Percentiles rank a stretch among this genome's conserved stretches.
Evolutionary conservation across 805 yeast species (phyloP).

Genomic region (Wickerhamomyces xylosicus): DNA sequence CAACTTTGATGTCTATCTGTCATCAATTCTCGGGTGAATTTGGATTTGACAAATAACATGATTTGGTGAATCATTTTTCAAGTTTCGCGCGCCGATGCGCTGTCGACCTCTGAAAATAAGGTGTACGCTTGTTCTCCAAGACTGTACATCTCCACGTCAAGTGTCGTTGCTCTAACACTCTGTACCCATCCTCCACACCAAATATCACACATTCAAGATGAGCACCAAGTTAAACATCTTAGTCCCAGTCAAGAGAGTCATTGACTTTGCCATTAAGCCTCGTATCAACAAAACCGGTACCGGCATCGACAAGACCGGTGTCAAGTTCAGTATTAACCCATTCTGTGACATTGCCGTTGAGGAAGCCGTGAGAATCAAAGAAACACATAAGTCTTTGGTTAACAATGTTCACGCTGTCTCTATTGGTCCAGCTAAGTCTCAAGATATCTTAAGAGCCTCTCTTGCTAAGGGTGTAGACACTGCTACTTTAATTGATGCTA

Average conservation of each 20-base stretch:
- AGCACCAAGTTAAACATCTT: conserved; percentile 52
- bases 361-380: conserved; percentile 77
- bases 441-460: conserved; percentile 80
- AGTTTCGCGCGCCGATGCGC: too few relatives aligned
- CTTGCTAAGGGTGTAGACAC: conserved; percentile 92
- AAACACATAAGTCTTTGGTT: conserved; percentile 52
- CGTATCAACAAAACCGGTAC: conserved; percentile 78
- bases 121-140: too few relatives aligned
- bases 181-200: not conserved
- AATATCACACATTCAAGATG: not conserved
- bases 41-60: too few relatives aligned
- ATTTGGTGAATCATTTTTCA: too few relatives aligned
- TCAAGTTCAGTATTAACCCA: conserved; percentile 89
- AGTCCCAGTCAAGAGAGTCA: conserved; percentile 92
- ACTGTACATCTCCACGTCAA: too few relatives aligned
- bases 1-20: too few relatives aligned
- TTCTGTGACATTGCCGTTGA: conserved; percentile 97
- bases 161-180: too few relatives aligned
- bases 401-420: conserved; percentile 86
- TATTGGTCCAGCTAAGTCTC: conserved; percentile 79
- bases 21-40: too few relatives aligned
- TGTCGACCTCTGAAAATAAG: not conserved
- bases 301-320: conserved; percentile 76
- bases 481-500: conserved; percentile 72
- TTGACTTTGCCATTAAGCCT: conserved; percentile 90